Evolutionary conservation across 495 filamentous ascomycete genomes (phyloP).

Genomic region (Neurospora tetrasperma): DNA sequence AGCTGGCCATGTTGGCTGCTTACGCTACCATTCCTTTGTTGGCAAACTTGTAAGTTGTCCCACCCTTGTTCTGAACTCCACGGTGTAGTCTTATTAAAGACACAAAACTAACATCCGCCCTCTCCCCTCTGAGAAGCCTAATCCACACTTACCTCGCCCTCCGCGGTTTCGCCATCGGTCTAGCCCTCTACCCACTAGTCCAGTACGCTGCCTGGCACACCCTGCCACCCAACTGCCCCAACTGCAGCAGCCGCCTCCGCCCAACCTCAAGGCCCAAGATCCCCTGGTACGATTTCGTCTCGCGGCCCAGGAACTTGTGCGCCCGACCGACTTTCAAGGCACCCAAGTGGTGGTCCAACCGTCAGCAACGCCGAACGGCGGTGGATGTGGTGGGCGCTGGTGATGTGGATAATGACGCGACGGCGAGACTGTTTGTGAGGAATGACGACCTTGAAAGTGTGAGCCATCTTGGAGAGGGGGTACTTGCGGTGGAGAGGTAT

Average conservation of each 20-base stretch:
- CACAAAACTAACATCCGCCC: background rate
- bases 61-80: background rate
- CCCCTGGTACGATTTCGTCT: slow-evolving; percentile 28
- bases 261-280: slow-evolving; percentile 21
- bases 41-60: slow-evolving; percentile 27
- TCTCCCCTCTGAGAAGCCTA: slow-evolving; percentile 13
- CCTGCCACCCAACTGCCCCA: slow-evolving; percentile 29
- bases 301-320: slow-evolving; percentile 10
- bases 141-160: slow-evolving; percentile 31
- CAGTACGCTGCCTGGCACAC: slow-evolving; percentile 28
- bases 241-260: slow-evolving; percentile 28
- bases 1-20: slow-evolving; percentile 30
- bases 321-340: slow-evolving; percentile 1
- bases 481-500: slow-evolving; percentile 3
- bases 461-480: background rate
- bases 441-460: slow-evolving; percentile 11
- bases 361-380: slow-evolving; percentile 9
- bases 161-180: slow-evolving; percentile 27
- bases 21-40: slow-evolving; percentile 32
- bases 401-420: slow-evolving; percentile 19
- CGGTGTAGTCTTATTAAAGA: background rate
- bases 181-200: slow-evolving; percentile 26
- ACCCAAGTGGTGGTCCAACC: slow-evolving; percentile 3
- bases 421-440: slow-evolving; percentile 20
- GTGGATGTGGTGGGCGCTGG: slow-evolving; percentile 15